Evolutionary conservation across 106 monocot genomes (phyloP).

Genomic region (Cymbidium sinense): DNA sequence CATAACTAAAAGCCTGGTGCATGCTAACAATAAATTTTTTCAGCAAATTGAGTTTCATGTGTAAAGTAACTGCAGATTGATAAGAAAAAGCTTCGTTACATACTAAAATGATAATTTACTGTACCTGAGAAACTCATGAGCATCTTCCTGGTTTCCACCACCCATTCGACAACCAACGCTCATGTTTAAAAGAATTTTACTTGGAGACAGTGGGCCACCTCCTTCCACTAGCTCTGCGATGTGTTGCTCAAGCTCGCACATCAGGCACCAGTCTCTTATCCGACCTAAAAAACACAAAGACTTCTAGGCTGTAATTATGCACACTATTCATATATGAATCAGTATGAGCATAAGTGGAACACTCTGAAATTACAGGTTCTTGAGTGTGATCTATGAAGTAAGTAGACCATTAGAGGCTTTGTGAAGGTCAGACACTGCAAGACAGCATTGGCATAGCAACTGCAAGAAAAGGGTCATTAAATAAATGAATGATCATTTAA

Average conservation of each 20-base stretch:
- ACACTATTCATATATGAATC: neutral
- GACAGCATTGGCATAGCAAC: slow-evolving; percentile 97
- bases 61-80: neutral
- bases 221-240: slow-evolving; percentile 61
- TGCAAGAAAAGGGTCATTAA: slow-evolving; percentile 19
- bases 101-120: neutral
- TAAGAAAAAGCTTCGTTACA: neutral
- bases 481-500: neutral
- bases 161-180: slow-evolving; percentile 79
- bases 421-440: slow-evolving; percentile 90
- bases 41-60: neutral
- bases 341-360: neutral
- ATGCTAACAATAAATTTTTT: neutral
- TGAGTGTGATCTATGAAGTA: slow-evolving; percentile 77
- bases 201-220: slow-evolving; percentile 66
- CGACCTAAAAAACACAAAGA: slow-evolving; percentile 31
- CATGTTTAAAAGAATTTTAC: slow-evolving; percentile 78
- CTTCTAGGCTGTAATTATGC: neutral
- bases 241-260: slow-evolving; percentile 94
- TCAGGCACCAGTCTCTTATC: slow-evolving; percentile 77
- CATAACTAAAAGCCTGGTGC: slow-evolving; percentile 71
- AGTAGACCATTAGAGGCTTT: slow-evolving; percentile 82
- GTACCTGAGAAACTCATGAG: slow-evolving; percentile 95
- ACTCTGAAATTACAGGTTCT: slow-evolving; percentile 55
- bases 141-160: slow-evolving; percentile 95